phyloP scores from a whole-genome alignment of 345 rosid species.

The Mangifera indica region DNA sequence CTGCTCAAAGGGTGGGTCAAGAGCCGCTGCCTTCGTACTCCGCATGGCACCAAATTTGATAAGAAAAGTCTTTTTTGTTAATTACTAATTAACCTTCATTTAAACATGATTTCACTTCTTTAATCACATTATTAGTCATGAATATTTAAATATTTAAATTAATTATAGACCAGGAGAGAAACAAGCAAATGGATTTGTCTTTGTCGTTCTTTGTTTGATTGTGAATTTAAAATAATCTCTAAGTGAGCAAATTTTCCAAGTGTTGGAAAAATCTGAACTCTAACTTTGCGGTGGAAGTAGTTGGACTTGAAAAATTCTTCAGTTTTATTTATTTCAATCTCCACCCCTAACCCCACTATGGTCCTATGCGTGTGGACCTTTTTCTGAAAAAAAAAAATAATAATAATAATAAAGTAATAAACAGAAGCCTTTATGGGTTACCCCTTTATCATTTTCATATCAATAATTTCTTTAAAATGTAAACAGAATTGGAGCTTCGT shows the following conservation, averaged over 20 bases:
- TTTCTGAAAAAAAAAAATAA: not conserved
- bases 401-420: too few relatives aligned
- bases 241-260: slow-evolving; percentile 12
- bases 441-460: too few relatives aligned
- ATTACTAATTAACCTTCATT: too few relatives aligned
- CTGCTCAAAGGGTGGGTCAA: slow-evolving; percentile 35
- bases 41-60: slow-evolving; percentile 26
- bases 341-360: slow-evolving; percentile 2
- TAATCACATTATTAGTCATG: too few relatives aligned
- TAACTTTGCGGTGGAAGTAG: slow-evolving; percentile 27
- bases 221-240: not conserved
- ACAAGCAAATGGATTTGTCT: too few relatives aligned
- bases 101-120: too few relatives aligned
- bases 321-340: not conserved
- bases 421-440: not conserved
- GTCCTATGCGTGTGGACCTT: slow-evolving; percentile 36
- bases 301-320: slow-evolving; percentile 16
- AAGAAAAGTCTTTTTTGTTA: not conserved
- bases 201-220: too few relatives aligned
- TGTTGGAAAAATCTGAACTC: slow-evolving; percentile 1
- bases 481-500: too few relatives aligned
- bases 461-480: too few relatives aligned
- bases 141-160: too few relatives aligned
- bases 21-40: slow-evolving; percentile 33
- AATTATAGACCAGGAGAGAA: too few relatives aligned